A percentile compares a stretch with the other conserved stretches of the same genome.
These are phyloP conservation scores for Yamadazyma epiphylla DNA, from an alignment of 1,139 yeast species.

Conservation along the genomic window DNA sequence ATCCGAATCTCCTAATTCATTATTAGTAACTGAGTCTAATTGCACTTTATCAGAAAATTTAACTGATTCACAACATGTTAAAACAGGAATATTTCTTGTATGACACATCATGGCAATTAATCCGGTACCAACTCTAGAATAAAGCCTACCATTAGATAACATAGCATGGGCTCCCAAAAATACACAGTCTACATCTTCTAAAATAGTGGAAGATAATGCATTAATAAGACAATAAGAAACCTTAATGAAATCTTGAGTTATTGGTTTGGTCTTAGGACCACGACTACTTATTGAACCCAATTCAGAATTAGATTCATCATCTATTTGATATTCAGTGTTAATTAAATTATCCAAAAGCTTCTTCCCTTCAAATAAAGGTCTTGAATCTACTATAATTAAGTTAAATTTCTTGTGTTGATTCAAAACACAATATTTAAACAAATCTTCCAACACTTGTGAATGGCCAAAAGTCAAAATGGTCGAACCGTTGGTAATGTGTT, in stretches of 20 bases:
- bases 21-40: conserved; percentile 88
- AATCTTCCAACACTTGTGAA: conserved; percentile 75
- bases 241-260: conserved; percentile 34
- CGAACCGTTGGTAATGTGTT: conserved; percentile 72
- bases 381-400: conserved; percentile 88
- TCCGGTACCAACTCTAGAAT: conserved; percentile 94
- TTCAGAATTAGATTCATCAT: conserved; percentile 41
- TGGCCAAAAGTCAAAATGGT: conserved; percentile 86
- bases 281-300: conserved; percentile 35
- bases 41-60: conserved; percentile 95
- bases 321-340: conserved; percentile 27
- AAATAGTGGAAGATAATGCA: conserved; percentile 74
- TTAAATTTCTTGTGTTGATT: conserved; percentile 66
- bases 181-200: conserved; percentile 79
- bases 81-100: conserved; percentile 84
- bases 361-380: conserved; percentile 94
- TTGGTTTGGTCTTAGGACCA: conserved; percentile 18
- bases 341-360: conserved; percentile 59
- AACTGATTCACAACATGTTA: conserved; percentile 92
- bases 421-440: conserved; percentile 65
- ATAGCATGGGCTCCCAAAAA: conserved; percentile 97
- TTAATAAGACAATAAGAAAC: conserved; percentile 68
- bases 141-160: conserved; percentile 89
- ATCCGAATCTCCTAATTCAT: conserved; percentile 86
- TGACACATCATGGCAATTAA: conserved; percentile 89